Conservation (phyloP, 2,329 filamentous ascomycete species). For the Pseudogymnoascus pannorum region DNA sequence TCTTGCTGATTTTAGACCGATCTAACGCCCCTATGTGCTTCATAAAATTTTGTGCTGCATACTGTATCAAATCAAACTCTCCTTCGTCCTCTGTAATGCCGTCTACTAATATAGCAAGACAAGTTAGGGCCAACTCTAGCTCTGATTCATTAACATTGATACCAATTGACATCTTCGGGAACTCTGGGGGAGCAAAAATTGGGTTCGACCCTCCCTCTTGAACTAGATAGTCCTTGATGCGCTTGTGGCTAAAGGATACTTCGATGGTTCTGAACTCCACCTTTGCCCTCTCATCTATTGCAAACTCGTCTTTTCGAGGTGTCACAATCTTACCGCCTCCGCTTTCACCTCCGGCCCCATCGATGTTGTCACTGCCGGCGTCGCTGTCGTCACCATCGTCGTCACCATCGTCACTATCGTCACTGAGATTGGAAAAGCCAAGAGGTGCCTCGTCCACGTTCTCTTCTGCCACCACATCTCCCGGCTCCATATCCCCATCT, state of each 20-base stretch:
- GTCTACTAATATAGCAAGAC: not conserved
- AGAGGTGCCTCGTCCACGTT: not conserved
- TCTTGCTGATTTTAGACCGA: not conserved
- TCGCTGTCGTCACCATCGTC: not conserved
- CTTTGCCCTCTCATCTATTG: not conserved
- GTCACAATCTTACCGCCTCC: not conserved
- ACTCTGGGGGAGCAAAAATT: not conserved
- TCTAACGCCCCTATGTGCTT: not conserved
- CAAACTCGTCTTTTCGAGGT: not conserved
- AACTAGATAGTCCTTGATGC: not conserved
- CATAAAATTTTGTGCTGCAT: not conserved
- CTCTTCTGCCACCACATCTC: not conserved
- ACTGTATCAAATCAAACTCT: not conserved
- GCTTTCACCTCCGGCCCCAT: not conserved
- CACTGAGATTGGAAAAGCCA: not conserved
- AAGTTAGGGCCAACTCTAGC: not conserved
- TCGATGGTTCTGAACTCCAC: not conserved
- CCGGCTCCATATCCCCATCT: not conserved
- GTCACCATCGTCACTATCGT: not conserved
- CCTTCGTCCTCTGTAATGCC: not conserved
- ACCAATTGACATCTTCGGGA: not conserved
- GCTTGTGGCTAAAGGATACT: not conserved
- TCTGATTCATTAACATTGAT: not conserved
- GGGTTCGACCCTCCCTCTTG: not conserved
- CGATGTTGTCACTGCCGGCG: not conserved